phyloP scores from a whole-genome alignment of 192 early-diverging fungal species.

The Dispira parvispora region DNA sequence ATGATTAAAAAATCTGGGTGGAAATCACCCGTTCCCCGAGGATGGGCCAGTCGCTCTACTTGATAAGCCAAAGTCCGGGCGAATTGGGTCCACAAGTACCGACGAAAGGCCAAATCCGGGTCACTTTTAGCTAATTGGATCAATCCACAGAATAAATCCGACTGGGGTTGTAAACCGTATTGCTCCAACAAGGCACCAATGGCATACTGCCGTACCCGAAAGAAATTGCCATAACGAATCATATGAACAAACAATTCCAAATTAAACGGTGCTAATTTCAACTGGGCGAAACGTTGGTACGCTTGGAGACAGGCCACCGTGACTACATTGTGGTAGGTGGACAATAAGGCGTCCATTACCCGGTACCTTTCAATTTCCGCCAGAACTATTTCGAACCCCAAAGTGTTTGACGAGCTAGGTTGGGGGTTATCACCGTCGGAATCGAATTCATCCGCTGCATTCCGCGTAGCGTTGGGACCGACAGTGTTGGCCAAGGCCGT shows the following conservation, averaged over 20 bases:
- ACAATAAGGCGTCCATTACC: slow-evolving; percentile 60
- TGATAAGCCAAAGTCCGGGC: not conserved
- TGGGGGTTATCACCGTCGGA: slow-evolving; percentile 20
- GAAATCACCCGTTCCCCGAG: too few species aligned
- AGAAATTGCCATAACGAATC: slow-evolving; percentile 50
- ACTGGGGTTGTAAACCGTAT: slow-evolving; percentile 34
- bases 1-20: too few species aligned
- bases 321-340: slow-evolving; percentile 72
- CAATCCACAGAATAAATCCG: slow-evolving; percentile 18
- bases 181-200: slow-evolving; percentile 62
- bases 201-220: slow-evolving; percentile 47
- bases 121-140: slow-evolving; percentile 15
- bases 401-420: not conserved
- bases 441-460: not conserved
- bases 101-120: slow-evolving; percentile 7
- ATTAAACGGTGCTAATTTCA: slow-evolving; percentile 49
- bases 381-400: slow-evolving; percentile 13
- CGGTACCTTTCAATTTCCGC: slow-evolving; percentile 65
- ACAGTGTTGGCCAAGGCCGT: slow-evolving; percentile 46
- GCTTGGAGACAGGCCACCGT: slow-evolving; percentile 69
- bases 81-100: not conserved
- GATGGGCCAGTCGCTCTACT: not conserved
- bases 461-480: slow-evolving; percentile 18
- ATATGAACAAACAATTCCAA: slow-evolving; percentile 54
- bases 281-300: slow-evolving; percentile 19